phyloP scores from a whole-genome alignment of 2,329 filamentous ascomycete species.

The Tothia fuscella region DNA sequence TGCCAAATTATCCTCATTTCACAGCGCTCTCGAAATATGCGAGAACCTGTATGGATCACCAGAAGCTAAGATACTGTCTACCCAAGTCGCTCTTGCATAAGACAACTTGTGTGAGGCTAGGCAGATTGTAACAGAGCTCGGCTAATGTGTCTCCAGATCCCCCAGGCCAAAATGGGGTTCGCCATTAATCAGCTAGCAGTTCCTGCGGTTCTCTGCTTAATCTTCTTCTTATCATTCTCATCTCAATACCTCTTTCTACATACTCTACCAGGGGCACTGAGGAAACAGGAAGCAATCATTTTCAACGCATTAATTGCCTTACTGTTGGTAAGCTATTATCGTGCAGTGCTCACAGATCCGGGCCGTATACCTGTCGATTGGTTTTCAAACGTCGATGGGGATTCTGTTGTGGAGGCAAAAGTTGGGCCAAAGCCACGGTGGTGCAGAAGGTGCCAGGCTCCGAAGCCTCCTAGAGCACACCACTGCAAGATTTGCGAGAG shows the following conservation, averaged over 20 bases:
- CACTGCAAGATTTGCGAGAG: constrained; percentile 67
- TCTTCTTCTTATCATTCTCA: constrained; percentile 57
- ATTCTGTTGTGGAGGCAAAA: neutral
- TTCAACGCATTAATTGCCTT: constrained; percentile 56
- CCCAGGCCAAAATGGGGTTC: too few species aligned
- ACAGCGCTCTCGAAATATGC: too few species aligned
- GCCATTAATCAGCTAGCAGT: constrained; percentile 40
- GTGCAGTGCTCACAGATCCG: constrained; percentile 47
- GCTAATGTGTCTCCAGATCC: too few species aligned
- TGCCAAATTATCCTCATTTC: too few species aligned
- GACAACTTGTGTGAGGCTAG: too few species aligned
- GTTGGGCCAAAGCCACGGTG: constrained; percentile 33
- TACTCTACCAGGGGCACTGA: constrained; percentile 47
- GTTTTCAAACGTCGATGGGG: too few species aligned
- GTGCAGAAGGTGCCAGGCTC: constrained; percentile 64
- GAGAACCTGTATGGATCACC: too few species aligned
- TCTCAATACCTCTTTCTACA: constrained; percentile 58
- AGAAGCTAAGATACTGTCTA: too few species aligned
- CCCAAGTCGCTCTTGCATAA: too few species aligned
- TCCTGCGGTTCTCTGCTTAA: constrained; percentile 54
- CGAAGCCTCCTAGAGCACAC: constrained; percentile 67
- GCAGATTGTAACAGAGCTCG: too few species aligned
- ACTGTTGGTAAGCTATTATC: constrained; percentile 59
- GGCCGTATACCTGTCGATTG: constrained; percentile 40
- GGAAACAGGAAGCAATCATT: constrained; percentile 41